Base-by-base conservation (phyloP, 2,329 filamentous ascomycete species). In the Helotiales sp. region DNA sequence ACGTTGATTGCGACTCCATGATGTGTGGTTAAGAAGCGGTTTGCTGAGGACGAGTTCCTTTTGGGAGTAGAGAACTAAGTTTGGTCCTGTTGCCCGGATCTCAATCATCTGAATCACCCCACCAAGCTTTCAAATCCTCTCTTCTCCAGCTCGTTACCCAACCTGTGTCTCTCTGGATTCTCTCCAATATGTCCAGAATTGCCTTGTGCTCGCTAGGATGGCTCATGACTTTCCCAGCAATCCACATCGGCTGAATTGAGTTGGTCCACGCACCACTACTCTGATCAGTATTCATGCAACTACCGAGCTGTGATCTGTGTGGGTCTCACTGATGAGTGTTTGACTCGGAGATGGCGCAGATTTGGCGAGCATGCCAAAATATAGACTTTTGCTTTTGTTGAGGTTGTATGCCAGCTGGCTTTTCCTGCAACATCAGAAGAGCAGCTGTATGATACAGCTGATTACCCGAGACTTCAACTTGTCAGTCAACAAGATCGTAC, bases 111-210 rank as follows among this genome's bases (percentile, higher is more conserved):
- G 57, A 58, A 57, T 78, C 75, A 0, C 79, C 79, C 80, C 79
- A 83, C 55, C 78, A 78, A 49, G 78, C 75, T 46, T 75, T 76
- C 47, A 84, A 49, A 66, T 83, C 80, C 15, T 82, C 77, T 0
- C 75, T 77, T 40, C 81, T 69, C 80, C 80, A 83, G 58, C 73
- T 73, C 0, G 81, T 82, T 3, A 75, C 75, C 79, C 80, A 83
- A 0, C 81, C 81, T 6, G 76, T 79, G 62, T 81, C 78, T 27
- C 70, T 70, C 69, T 83, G 80, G 31, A 83, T 83, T 24, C 72
- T 71, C 15, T 74, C 75, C 42, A 81, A 65, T 13, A 81, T 69
- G 10, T 77, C 73, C 10, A 82, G 33, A n/a, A 84, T 80, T 55
- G 65, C 77, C 52, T 56, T 70, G 62, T 71, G 80, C 68, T 72